Evolutionary conservation across 176 grass and related monocot genomes (phyloP).

Genomic region (Paspalum notatum): DNA sequence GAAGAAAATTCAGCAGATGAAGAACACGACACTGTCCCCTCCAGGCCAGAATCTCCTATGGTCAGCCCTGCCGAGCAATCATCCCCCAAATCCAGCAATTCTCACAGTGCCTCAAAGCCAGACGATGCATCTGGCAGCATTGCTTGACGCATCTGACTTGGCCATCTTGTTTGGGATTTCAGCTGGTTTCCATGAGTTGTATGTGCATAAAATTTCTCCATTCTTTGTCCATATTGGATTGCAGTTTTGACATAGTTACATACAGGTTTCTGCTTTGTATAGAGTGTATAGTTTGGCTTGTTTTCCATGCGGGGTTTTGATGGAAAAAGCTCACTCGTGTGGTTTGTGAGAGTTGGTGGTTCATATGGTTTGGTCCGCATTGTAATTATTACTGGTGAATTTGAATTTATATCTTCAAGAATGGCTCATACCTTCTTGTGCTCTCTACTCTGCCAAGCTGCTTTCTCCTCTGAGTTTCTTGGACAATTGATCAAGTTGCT

Average conservation of each 20-base stretch:
- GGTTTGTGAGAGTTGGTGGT: background rate
- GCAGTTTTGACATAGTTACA: slow-evolving; percentile 13
- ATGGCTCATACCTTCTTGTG: no score
- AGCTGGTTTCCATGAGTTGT: slow-evolving; percentile 4
- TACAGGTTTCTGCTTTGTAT: slow-evolving; percentile 24
- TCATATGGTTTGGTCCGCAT: background rate
- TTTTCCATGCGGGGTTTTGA: background rate
- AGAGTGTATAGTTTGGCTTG: background rate
- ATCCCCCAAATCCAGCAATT: slow-evolving; percentile 22
- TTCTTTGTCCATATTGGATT: slow-evolving; percentile 18
- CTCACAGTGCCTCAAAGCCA: background rate
- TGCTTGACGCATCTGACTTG: background rate
- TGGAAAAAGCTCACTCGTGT: background rate
- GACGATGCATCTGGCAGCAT: slow-evolving; percentile 18
- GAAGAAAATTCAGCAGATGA: slow-evolving; percentile 46
- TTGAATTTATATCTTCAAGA: background rate
- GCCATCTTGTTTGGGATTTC: slow-evolving; percentile 17
- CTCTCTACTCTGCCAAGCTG: no score
- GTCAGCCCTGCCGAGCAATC: background rate
- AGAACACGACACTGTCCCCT: slow-evolving; percentile 32
- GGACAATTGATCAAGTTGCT: no score
- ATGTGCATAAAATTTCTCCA: slow-evolving; percentile 47
- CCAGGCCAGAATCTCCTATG: slow-evolving; percentile 28
- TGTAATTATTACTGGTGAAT: background rate
- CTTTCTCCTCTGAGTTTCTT: no score